phyloP scores from a whole-genome alignment of 768 basidiomycete species.

The Roridomyces roridus region DNA sequence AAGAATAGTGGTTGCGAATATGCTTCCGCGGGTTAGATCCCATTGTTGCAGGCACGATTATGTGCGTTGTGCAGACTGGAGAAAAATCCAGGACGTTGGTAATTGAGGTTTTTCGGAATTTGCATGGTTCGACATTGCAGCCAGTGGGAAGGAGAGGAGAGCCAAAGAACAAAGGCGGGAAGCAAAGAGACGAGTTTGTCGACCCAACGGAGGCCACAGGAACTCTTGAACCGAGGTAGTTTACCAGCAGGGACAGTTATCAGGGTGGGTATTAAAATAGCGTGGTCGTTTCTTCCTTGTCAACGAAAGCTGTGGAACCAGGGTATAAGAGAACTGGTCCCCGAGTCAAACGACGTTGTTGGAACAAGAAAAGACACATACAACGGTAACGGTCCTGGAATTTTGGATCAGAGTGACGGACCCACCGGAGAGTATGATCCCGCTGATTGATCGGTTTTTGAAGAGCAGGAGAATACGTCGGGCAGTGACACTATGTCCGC shows the following conservation, averaged over 20 bases:
- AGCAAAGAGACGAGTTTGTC: not conserved
- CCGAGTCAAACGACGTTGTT: not conserved
- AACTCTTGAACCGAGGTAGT: conserved; percentile 1
- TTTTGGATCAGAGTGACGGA: not conserved
- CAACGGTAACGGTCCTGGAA: not conserved
- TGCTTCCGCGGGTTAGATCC: no score
- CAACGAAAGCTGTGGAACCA: not conserved
- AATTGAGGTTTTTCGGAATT: not conserved
- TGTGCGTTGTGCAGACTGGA: not conserved
- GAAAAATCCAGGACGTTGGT: not conserved
- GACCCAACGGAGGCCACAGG: not conserved
- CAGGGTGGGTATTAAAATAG: not conserved
- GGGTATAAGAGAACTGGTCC: not conserved
- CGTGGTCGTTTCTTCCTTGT: not conserved
- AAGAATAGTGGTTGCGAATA: no score
- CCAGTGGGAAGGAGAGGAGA: not conserved
- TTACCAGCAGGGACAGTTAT: not conserved
- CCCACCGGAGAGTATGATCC: not conserved
- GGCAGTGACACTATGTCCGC: not conserved
- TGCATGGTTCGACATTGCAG: not conserved
- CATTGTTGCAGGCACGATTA: no score
- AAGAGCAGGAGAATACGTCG: not conserved
- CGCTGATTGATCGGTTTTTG: conserved; percentile 15
- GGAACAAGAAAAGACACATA: not conserved
- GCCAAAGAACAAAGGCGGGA: conserved; percentile 7